These are phyloP conservation scores for Neofusicoccum umdonicola DNA, from an alignment of 2,329 filamentous ascomycete species.

Conservation along the genomic window DNA sequence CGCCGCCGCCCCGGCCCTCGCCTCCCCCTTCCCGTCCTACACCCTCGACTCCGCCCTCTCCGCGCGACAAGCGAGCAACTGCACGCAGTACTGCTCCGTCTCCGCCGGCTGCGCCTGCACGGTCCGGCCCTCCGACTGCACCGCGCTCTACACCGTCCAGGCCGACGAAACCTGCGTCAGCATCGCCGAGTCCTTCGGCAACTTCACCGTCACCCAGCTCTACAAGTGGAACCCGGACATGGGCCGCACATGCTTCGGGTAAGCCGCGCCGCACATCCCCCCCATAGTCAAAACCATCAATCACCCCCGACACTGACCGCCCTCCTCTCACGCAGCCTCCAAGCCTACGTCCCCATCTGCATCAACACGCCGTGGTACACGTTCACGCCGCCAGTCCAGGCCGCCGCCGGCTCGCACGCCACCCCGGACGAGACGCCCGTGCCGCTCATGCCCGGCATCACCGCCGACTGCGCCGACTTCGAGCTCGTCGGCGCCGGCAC, in stretches of 20 bases:
- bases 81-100: constrained; percentile 25
- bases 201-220: constrained; percentile 35
- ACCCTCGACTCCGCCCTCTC: background rate
- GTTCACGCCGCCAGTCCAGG: constrained; percentile 24
- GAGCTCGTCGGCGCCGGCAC: constrained; percentile 23
- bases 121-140: constrained; percentile 26
- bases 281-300: background rate
- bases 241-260: background rate
- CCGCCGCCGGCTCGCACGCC: constrained; percentile 21
- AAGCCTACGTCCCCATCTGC: constrained; percentile 34
- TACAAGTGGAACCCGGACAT: constrained; percentile 35
- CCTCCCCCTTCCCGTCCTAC: constrained; percentile 4
- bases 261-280: background rate
- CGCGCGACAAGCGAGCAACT: constrained; percentile 2
- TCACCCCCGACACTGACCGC: constrained; percentile 20
- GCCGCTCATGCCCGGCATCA: constrained; percentile 31
- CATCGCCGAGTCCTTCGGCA: constrained; percentile 31
- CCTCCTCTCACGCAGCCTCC: constrained; percentile 21
- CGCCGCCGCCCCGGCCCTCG: background rate
- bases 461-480: constrained; percentile 28
- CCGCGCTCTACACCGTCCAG: constrained; percentile 28
- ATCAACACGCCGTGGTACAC: constrained; percentile 27
- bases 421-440: constrained; percentile 24
- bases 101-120: constrained; percentile 26
- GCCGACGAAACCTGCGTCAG: constrained; percentile 31